These are phyloP conservation scores for Nematodospora valgi DNA, from an alignment of 805 yeast species.

Conservation along the genomic window DNA sequence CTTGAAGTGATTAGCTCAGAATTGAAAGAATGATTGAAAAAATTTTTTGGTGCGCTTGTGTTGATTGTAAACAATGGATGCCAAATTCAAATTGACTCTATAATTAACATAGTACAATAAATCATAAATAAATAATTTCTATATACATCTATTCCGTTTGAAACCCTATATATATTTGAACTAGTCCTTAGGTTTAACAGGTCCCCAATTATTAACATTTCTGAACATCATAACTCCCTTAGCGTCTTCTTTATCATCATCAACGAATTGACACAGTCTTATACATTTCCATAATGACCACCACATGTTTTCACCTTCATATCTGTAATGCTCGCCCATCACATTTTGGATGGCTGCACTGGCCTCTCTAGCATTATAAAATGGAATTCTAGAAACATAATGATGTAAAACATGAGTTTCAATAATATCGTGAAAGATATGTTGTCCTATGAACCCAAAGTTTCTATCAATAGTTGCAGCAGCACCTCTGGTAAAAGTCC, in stretches of 20 bases:
- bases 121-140: not conserved
- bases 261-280: slow-evolving; percentile 70
- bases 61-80: too few relatives aligned
- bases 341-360: slow-evolving; percentile 49
- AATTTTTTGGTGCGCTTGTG: slow-evolving; percentile 4
- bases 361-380: slow-evolving; percentile 54
- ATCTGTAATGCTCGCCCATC: slow-evolving; percentile 50
- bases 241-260: slow-evolving; percentile 47
- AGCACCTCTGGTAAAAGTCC: slow-evolving; percentile 67
- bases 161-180: not conserved
- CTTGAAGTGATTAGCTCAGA: not conserved
- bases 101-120: not conserved
- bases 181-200: slow-evolving; percentile 20
- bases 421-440: slow-evolving; percentile 55
- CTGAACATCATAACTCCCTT: slow-evolving; percentile 64
- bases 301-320: slow-evolving; percentile 57
- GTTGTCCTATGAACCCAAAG: slow-evolving; percentile 56
- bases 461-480: slow-evolving; percentile 64
- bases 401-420: slow-evolving; percentile 59
- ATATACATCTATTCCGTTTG: not conserved
- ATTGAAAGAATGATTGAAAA: slow-evolving; percentile 7
- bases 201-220: slow-evolving; percentile 57
- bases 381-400: slow-evolving; percentile 53
- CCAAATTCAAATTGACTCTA: not conserved
- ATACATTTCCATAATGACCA: slow-evolving; percentile 51